Base-by-base conservation (phyloP, 139 green algal species). In the Coccomyxa sp. region DNA sequence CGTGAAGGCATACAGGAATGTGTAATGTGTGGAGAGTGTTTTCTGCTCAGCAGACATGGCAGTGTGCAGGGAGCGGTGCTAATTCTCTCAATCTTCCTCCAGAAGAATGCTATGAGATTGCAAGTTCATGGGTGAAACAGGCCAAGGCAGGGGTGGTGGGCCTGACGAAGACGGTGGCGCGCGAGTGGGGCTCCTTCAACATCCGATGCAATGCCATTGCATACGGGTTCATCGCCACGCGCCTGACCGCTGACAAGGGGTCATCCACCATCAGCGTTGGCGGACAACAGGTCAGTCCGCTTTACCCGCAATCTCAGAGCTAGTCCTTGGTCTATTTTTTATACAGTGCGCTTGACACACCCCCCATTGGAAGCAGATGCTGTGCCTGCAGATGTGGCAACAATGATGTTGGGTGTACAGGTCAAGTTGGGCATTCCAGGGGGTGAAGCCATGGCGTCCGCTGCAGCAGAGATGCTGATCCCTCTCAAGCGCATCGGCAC, bases 171-270 rank as follows among this genome's bases (percentile, higher is more conserved):
- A 86, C 88, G 0, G 83, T 95, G 25, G 92, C 93, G 17, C 92
- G 93, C 79, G 94, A 97, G 81, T 97, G 94, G 94, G 94, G 95
- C 0, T 79, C 85, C 21, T 91, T 96, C 86, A 93, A 93, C 81
- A 85, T 98, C 16, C 93, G 95, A 25, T 95, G 90, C 89, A 97
- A 97, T 85, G 90, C 87, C 17, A 83, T 98, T 12, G 89, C 89
- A 0, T 96, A 91, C 76, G 93, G 93, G 51, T 90, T 94, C 68
- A 96, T 97, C 59, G 91, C 92, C 77, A 97, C 94, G 13, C 89
- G 93, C 38, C 86, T 97, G 13, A 94, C 77, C 31, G 60, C 77
- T 30, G 77, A 77, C 21, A 97, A 96, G 79, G 88, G 88, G 16
- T 79, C 81, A 27, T 86, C 82, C 23, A 90, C 30, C 75, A 94